phyloP scores from a whole-genome alignment of 257 asterid species.

The Petrea volubilis region DNA sequence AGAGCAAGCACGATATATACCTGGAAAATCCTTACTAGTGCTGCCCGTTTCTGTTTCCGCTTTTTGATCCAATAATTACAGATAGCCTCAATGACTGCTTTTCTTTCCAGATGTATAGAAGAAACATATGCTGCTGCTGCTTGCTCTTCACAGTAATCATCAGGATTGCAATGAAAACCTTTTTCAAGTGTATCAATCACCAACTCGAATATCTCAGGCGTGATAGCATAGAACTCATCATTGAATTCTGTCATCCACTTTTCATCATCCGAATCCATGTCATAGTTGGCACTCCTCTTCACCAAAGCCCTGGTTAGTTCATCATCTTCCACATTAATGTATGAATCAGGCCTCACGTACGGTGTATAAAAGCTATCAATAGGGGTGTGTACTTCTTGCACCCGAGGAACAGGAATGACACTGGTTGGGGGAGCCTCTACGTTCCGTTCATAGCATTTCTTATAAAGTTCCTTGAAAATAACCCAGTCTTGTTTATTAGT shows the following conservation, averaged over 20 bases:
- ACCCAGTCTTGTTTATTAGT: neutral
- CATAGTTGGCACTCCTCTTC: neutral
- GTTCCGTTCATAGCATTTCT: neutral
- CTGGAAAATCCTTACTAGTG: neutral
- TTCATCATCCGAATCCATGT: neutral
- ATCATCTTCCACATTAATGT: neutral
- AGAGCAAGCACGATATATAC: neutral
- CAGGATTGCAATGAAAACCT: neutral
- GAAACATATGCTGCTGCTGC: neutral
- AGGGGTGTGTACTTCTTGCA: neutral
- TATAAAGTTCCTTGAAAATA: neutral
- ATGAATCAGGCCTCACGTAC: neutral
- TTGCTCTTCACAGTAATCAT: neutral
- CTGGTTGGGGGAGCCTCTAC: neutral
- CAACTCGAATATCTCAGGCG: neutral
- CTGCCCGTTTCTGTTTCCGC: neutral
- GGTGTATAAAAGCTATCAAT: neutral
- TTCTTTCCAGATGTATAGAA: neutral
- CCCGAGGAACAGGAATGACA: neutral
- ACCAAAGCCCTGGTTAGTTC: neutral
- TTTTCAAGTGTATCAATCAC: neutral
- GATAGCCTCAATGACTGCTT: neutral
- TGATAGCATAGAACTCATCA: neutral
- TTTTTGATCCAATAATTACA: neutral
- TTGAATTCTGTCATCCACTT: neutral